Base-by-base conservation (phyloP, 257 asterid genomes). In the Verbena officinalis region DNA sequence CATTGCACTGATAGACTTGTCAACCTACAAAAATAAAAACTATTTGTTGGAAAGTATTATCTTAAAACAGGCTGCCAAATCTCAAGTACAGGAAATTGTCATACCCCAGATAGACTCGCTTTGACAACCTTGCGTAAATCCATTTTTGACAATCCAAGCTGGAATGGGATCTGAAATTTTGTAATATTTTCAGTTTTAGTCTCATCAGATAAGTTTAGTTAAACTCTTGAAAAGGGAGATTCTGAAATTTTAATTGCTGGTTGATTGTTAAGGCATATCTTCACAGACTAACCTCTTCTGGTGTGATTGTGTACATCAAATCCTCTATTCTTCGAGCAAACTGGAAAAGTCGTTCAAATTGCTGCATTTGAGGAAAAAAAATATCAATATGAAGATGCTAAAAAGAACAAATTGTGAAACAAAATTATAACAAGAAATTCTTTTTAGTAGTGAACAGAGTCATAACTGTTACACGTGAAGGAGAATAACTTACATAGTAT, bases 121-220 rank as follows among this genome's bases (percentile, higher is more conserved):
- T 94, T 94, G 23, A 90, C 86, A 72, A 83, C 98, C 87, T 94
- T 94, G 77, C 96, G 88, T 55, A 90, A 84, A 78, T 94, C 99
- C 83, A 82, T 56, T 78, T 94, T 94, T 55, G 97, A 90, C 79
- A 91, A 76, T 60, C 99, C 99, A 71, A 94, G 86, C 85, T 90
- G 98, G 81, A 83, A 94, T 0, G 97, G 98, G 64, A 94, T 94
- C 99, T 94, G 91, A 75, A 67, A 87, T 49, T 66, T 59, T 64
- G 54, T 54, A 75, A 17, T 30, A 61, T 21, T 27, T 60, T 20
- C 66, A 42, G 27, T 36, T 57, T 76, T 43, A 72, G 62, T 44
- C 13, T 52, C 64, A 33, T 52, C 64, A 33, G 56, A 42, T 44
- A 64, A 64, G 15, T 27, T 46, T 8, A 59, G 66, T 54, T 40